Evolutionary conservation across 164 flowering plant genomes (phyloP).

Genomic region (Aristolochia contorta): DNA sequence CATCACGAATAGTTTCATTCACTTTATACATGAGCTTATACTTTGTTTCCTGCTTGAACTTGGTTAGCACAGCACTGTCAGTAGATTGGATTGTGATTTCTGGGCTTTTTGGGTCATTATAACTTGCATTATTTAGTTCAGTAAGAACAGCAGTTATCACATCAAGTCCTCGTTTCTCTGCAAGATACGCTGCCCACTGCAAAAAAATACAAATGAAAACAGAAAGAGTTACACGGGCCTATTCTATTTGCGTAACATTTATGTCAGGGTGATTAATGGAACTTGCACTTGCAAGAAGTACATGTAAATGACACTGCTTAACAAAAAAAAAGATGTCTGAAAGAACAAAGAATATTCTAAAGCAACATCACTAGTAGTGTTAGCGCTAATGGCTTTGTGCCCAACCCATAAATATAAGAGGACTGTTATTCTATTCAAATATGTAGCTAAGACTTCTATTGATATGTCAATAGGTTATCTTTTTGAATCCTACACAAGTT

Average conservation of each 20-base stretch:
- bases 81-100: constrained; percentile 67
- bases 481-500: too few species aligned
- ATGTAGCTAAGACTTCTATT: too few species aligned
- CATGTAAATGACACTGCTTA: too few species aligned
- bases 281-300: too few species aligned
- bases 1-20: constrained; percentile 43
- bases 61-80: constrained; percentile 51
- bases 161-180: constrained; percentile 39
- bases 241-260: background rate
- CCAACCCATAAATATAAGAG: too few species aligned
- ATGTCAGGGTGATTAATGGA: too few species aligned
- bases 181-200: constrained; percentile 88
- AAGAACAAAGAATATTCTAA: too few species aligned
- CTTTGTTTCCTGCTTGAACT: constrained; percentile 29
- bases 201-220: constrained; percentile 4
- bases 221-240: background rate
- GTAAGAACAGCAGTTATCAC: constrained; percentile 46
- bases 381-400: too few species aligned
- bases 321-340: too few species aligned
- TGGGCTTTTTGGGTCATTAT: constrained; percentile 27
- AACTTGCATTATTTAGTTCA: constrained; percentile 48
- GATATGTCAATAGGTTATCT: too few species aligned
- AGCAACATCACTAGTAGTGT: too few species aligned
- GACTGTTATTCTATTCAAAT: too few species aligned
- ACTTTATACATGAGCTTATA: constrained; percentile 62